Conservation (phyloP, 192 early-diverging fungal species). For the Podila verticillata region DNA sequence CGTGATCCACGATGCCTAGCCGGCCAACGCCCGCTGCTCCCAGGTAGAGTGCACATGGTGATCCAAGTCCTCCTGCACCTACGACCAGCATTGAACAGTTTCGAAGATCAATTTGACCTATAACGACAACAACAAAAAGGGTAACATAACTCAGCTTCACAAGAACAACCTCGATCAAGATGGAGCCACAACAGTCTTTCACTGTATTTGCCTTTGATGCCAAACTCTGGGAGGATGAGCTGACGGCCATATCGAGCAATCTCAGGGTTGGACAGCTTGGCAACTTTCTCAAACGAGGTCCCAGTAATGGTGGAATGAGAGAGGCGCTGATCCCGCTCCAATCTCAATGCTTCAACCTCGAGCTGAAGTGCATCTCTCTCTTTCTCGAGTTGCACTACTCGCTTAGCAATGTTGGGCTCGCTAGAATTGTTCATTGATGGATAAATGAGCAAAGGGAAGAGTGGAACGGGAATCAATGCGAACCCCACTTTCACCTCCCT, state of each 20-base stretch:
- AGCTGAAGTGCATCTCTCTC: conserved; percentile 28
- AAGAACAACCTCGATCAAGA: not conserved
- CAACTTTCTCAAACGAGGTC: conserved; percentile 32
- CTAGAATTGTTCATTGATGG: no score
- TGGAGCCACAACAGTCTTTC: not conserved
- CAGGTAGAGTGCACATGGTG: conserved; percentile 88
- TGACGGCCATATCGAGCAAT: conserved; percentile 88
- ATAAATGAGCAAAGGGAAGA: no score
- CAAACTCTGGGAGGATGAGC: conserved; percentile 84
- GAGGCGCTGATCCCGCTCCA: conserved; percentile 8
- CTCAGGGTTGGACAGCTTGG: conserved; percentile 69
- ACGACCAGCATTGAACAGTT: conserved; percentile 85
- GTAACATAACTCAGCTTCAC: not conserved
- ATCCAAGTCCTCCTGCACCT: conserved; percentile 95
- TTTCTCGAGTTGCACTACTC: not conserved
- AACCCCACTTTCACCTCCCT: no score
- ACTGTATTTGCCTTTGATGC: conserved; percentile 62
- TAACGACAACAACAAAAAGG: not conserved
- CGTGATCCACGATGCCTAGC: conserved; percentile 93
- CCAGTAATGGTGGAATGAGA: not conserved
- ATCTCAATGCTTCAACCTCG: conserved; percentile 20
- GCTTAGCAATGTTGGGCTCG: no score
- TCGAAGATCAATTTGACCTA: conserved; percentile 81
- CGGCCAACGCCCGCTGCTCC: conserved; percentile 87
- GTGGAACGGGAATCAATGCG: no score